These are phyloP conservation scores for Parathielavia hyrcaniae DNA, from an alignment of 495 filamentous ascomycete species.

Conservation along the genomic window DNA sequence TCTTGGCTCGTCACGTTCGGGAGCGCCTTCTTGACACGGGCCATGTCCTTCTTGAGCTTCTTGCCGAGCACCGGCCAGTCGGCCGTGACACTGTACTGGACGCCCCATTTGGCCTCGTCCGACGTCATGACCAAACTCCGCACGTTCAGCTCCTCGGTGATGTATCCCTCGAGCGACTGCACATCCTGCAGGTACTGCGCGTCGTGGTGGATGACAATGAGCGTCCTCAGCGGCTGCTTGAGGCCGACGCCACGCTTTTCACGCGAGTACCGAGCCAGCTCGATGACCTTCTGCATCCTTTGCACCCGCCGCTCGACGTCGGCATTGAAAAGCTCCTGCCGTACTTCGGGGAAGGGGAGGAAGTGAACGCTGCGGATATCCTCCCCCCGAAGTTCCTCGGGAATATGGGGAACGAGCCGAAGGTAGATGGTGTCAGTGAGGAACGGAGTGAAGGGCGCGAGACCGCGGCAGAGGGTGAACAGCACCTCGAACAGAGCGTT, in stretches of 20 bases:
- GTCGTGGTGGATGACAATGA: slow-evolving; percentile 84
- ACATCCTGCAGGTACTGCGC: slow-evolving; percentile 83
- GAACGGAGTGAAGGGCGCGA: slow-evolving; percentile 95
- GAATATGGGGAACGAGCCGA: slow-evolving; percentile 59
- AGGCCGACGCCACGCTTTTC: slow-evolving; percentile 79
- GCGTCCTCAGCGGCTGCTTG: slow-evolving; percentile 83
- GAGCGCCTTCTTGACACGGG: slow-evolving; percentile 83
- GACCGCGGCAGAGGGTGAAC: slow-evolving; percentile 75
- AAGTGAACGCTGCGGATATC: slow-evolving; percentile 89
- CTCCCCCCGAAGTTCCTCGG: slow-evolving; percentile 56
- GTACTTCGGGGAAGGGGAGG: slow-evolving; percentile 79
- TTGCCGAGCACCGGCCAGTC: slow-evolving; percentile 94
- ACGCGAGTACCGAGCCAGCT: slow-evolving; percentile 75
- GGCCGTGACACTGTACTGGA: slow-evolving; percentile 79
- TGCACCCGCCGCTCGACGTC: slow-evolving; percentile 79
- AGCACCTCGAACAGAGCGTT: slow-evolving; percentile 97
- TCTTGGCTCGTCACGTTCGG: slow-evolving; percentile 71
- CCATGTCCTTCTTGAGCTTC: slow-evolving; percentile 90
- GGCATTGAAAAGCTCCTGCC: slow-evolving; percentile 78
- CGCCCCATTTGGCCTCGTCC: slow-evolving; percentile 84
- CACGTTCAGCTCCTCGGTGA: slow-evolving; percentile 87
- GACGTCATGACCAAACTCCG: slow-evolving; percentile 75
- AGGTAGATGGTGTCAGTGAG: slow-evolving; percentile 91
- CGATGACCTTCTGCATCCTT: slow-evolving; percentile 94
- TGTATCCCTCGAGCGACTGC: slow-evolving; percentile 73